phyloP scores from a whole-genome alignment of 495 filamentous ascomycete genomes.

The Hyaloscypha hepaticicola region DNA sequence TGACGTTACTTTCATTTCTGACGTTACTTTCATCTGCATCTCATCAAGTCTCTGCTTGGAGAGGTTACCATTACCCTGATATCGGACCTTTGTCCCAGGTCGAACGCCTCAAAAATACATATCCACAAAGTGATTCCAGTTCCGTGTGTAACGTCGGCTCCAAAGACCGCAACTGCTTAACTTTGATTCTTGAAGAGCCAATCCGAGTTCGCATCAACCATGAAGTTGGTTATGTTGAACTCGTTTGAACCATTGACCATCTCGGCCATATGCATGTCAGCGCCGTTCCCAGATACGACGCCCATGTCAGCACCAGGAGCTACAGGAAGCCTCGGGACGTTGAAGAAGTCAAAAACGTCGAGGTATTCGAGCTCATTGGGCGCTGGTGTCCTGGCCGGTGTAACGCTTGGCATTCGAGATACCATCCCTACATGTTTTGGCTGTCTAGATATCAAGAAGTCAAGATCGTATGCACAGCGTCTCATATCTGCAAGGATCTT shows the following conservation, averaged over 20 bases:
- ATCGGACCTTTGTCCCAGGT: background rate
- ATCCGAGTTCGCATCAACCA: conserved; percentile 62
- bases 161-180: background rate
- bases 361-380: conserved; percentile 83
- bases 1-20: background rate
- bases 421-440: conserved; percentile 52
- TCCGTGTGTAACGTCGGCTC: background rate
- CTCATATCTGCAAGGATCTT: conserved; percentile 89
- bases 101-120: background rate
- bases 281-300: conserved; percentile 22
- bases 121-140: background rate
- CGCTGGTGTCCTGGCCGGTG: conserved; percentile 59
- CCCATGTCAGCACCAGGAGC: conserved; percentile 17
- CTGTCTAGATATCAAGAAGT: conserved; percentile 82
- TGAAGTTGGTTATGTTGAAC: conserved; percentile 66
- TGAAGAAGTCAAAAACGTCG: conserved; percentile 95
- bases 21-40: background rate
- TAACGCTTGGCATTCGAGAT: conserved; percentile 36
- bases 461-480: conserved; percentile 78
- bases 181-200: conserved; percentile 54
- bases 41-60: background rate
- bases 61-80: background rate
- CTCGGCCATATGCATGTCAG: conserved; percentile 27
- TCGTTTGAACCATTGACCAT: conserved; percentile 36
- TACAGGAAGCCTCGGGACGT: conserved; percentile 70